Base-by-base conservation (phyloP, 225 moss, liverwort and hornwort species). In the Sphagnum contortum region DNA sequence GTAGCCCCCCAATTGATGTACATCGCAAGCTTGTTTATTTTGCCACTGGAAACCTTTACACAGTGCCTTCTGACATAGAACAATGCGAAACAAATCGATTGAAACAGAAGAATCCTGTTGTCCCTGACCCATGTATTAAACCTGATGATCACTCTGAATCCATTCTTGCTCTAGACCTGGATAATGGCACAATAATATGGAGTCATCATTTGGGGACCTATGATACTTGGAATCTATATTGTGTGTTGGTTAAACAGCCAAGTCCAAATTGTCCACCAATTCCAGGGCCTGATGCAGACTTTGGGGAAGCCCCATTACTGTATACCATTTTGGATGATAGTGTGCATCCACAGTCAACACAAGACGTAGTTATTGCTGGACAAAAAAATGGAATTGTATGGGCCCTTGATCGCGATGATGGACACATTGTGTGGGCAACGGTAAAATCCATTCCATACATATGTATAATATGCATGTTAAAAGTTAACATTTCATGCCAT, bases 341-440 rank as follows among this genome's bases (percentile, higher is more conserved):
- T 29, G 29, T 29, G 29, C 29, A 29, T 29, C 29, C 29, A 8
- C 55, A 44, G 57, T 52, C 52, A 14, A 44, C 57, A 58, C 59
- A 29, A 12, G 45, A 45, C 9, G 54, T 52, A 46, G 5, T 66
- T 2, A 62, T 65, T 29, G 49, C 57, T 5, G 77, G 70, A 7
- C 68, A 68, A 47, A 81, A 81, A 71, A 74, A 77, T 3, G 77
- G 77, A n/a, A 64, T 77, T 4, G 45, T 74, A 4, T 81, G 81
- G 74, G 57, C 65, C 44, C 50, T 81, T 6, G 62, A 71, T 49
- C 71, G 81, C 0, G 59, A 49, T 55, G 63, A 48, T 46, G 71
- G 77, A 5, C 68, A 59, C 45, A 64, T 55, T 29, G 58, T 77
- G 12, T 81, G 77, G 81, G 75, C 65, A 2, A 66, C 59, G 59